Evolutionary conservation across 805 yeast species (phyloP), one percentile per base, ranked within the genome.

Genomic region (Barnettozyma californica): DNA sequence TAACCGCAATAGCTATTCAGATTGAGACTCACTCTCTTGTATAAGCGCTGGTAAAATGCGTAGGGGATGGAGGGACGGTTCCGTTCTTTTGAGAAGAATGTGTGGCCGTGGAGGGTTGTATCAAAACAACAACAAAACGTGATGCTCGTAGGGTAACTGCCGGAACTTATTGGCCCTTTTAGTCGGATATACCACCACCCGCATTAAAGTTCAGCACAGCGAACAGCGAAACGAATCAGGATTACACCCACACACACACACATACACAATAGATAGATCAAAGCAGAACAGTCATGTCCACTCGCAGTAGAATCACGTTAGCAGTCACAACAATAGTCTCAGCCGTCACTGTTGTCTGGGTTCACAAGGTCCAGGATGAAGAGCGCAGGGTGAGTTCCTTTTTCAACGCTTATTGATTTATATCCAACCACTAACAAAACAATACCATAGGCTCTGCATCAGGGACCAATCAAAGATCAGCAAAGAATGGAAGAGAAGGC

Each of bases 381-480:
- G 95, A 88, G 62, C 74, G 88, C 59, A 82, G 78, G 18, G 78
- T 72, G 58, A 51, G 77, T 71, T 21, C 9, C 10, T 10, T 20
- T 33, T 6, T 5, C 20, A 41, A 29, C 4, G 9, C 4, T 7
- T 3, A 13, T 9, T 9, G 14, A 13, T 5, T n/a, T 9, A 29
- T n/a, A n/a, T n/a, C 38, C 16, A 20, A 41, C 40, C 26, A 49
- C 55, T 54, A 50, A 53, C 56, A 31, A 9, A 1, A 19, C 8
- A 31, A 23, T 13, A 10, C 19, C 4, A n/a, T 25, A 74, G 79
- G 83, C 84, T 2, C 69, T 87, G 41, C 83, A 84, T 59, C 87
- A 79, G 57, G 96, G 96, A 1, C 96, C 96, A 5, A 79, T 86
- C 58, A 86, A 86, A 58, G 96, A 88, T 63, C 89, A 90, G 2